A percentile compares a stretch with the other conserved stretches of the same genome.
phyloP scores from a whole-genome alignment of 768 basidiomycete genomes.

The Hygrophoropsis aurantiaca region DNA sequence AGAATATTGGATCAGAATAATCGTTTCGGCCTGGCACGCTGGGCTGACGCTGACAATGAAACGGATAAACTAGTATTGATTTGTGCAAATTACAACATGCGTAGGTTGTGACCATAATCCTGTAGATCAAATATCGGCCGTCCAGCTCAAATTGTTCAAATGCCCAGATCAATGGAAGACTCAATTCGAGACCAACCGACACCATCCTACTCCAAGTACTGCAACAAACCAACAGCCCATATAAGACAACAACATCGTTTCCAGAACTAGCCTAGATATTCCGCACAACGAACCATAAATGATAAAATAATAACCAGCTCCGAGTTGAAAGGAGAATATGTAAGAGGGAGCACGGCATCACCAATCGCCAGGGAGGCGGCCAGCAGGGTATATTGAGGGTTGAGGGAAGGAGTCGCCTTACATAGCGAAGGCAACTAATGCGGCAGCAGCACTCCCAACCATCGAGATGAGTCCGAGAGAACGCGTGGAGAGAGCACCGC shows the following conservation, averaged over 20 bases:
- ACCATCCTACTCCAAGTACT: not conserved
- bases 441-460: constrained; percentile 18
- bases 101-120: not conserved
- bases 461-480: constrained; percentile 21
- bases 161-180: not conserved
- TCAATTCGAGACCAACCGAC: constrained; percentile 1
- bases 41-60: no score
- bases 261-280: no score
- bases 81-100: no score
- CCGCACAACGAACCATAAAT: no score
- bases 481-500: constrained; percentile 24
- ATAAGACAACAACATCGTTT: not conserved
- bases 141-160: not conserved
- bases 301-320: constrained; percentile 12
- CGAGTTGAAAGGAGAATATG: not conserved
- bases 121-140: not conserved
- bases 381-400: constrained; percentile 33
- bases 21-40: no score
- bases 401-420: constrained; percentile 11
- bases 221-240: not conserved
- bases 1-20: no score
- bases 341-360: constrained; percentile 9
- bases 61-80: no score
- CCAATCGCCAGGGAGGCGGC: constrained; percentile 26
- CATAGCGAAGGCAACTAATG: constrained; percentile 21